Base-by-base conservation (phyloP, 1,284 basidiomycete genomes). In the Sporisorium exsertum region DNA sequence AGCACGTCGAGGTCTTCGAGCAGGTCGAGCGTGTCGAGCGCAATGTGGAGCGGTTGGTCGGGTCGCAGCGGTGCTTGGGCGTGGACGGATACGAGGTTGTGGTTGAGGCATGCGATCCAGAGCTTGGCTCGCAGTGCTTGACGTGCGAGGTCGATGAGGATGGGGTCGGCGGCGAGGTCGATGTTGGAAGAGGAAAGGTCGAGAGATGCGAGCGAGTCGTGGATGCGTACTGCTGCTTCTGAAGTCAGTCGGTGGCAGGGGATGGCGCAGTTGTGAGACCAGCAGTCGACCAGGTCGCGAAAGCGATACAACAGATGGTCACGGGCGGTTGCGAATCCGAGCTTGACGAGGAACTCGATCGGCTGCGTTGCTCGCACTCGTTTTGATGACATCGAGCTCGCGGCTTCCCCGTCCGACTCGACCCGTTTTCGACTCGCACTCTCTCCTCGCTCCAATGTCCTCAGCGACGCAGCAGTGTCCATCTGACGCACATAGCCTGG, bases 41-140 rank as follows among this genome's bases (percentile, higher is more conserved):
- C 73, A 26, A 76, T 64, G 35, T 72, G 73, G 10, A 76, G 50
- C n/a, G 64, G 64, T 51, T 70, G 68, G 22, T 72, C 68, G 35
- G 68, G 61, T n/a, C 62, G 53, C 27, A 76, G 33, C 2, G 65
- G 68, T 3, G 37, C 63, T 7, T 46, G 53, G 13, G 58, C 46
- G 8, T 66, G 37, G 8, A 60, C 29, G 2, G 54, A 50, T 20
- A 76, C 47, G 20, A 72, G 62, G 7, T 56, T 27, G 61, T 76
- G 73, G 8, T 49, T 33, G 8, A 68, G 43, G n/a, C 68, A 76
- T 0, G 68, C 64, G 22, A 22, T 50, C 73, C 73, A 76, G 10
- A 76, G 56, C 20, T 54, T 58, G 3, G 68, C 62, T 2, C 68
- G 64, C 10, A 76, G 40, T 0, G 58, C 55, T 56, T 76, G 73